Percentiles rank a stretch among this genome's conserved stretches.
These are phyloP conservation scores for Teunomyces atbi DNA, from an alignment of 805 yeast genomes.

Conservation along the genomic window DNA sequence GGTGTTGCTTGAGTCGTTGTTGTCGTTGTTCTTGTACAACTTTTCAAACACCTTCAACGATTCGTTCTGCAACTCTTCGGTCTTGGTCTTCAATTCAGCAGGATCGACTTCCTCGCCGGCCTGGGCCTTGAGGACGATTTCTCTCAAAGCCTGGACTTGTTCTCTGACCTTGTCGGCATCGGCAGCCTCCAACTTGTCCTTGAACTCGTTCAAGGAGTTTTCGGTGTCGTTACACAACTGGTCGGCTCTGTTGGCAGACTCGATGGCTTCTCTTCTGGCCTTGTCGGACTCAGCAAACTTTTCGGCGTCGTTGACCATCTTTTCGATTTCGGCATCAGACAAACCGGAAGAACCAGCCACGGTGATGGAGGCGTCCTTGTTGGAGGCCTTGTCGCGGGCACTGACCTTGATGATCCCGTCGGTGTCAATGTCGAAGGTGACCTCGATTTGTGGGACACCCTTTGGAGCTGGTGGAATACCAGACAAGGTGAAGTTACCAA, in stretches of 20 bases:
- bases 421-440: conserved; percentile 93
- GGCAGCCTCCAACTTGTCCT: conserved; percentile 45
- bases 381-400: conserved; percentile 90
- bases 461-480: conserved; percentile 96
- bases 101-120: conserved; percentile 61
- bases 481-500: conserved; percentile 92
- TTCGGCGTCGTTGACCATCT: conserved; percentile 89
- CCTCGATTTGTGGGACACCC: conserved; percentile 94
- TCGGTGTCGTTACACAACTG: conserved; percentile 60
- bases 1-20: conserved; percentile 17
- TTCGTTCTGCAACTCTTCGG: conserved; percentile 72
- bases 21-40: conserved; percentile 35
- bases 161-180: conserved; percentile 49
- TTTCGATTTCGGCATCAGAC: conserved; percentile 84
- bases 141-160: conserved; percentile 59
- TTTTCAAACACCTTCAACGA: conserved; percentile 77
- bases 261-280: conserved; percentile 80
- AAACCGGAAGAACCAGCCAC: conserved; percentile 96
- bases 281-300: conserved; percentile 84
- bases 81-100: conserved; percentile 64
- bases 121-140: conserved; percentile 63
- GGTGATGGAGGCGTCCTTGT: conserved; percentile 91
- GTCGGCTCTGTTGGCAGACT: conserved; percentile 82
- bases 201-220: conserved; percentile 46
- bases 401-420: conserved; percentile 96